phyloP scores from a whole-genome alignment of 2,329 filamentous ascomycete species.

The Sclerotinia subarctica region DNA sequence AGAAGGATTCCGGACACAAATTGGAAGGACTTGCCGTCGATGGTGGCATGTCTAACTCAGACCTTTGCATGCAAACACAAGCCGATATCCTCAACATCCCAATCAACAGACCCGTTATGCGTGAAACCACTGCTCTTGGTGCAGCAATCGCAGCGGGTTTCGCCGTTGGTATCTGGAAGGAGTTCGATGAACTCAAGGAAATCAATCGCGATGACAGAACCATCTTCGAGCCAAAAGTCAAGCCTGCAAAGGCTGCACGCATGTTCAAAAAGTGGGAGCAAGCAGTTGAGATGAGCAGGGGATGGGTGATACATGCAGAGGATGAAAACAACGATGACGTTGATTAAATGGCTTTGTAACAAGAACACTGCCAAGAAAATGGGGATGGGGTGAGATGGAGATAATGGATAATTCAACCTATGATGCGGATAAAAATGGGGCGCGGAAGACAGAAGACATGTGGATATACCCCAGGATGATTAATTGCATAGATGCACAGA shows the following conservation, averaged over 20 bases:
- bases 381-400: background rate
- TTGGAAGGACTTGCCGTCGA: conserved; percentile 77
- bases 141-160: conserved; percentile 89
- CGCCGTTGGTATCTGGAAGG: conserved; percentile 73
- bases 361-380: background rate
- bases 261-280: conserved; percentile 71
- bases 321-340: conserved; percentile 18
- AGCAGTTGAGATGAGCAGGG: conserved; percentile 73
- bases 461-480: conserved; percentile 16
- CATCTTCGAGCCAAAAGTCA: conserved; percentile 64
- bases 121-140: conserved; percentile 84
- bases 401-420: conserved; percentile 2
- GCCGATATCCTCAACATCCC: conserved; percentile 80
- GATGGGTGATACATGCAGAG: conserved; percentile 52
- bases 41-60: conserved; percentile 84
- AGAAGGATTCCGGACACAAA: conserved; percentile 74
- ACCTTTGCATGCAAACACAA: conserved; percentile 86
- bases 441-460: conserved; percentile 1
- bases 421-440: conserved; percentile 1
- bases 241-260: conserved; percentile 52
- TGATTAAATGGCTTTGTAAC: background rate
- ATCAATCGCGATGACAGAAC: conserved; percentile 68
- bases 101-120: conserved; percentile 81
- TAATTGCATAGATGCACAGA: conserved; percentile 4
- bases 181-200: conserved; percentile 67